Base-by-base conservation (phyloP, 805 yeast genomes). In the Scheffersomyces amazonensis region DNA sequence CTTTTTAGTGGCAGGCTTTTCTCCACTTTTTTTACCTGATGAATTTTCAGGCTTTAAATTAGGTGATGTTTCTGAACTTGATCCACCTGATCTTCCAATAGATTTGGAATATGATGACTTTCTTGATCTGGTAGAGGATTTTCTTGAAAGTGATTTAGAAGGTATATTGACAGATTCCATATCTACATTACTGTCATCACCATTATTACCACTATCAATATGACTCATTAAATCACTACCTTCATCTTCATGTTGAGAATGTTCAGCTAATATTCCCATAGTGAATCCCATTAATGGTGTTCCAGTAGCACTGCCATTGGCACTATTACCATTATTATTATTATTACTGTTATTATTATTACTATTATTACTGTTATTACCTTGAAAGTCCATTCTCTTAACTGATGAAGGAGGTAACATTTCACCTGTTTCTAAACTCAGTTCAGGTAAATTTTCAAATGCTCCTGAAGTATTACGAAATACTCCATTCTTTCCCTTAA, bases 1-100 rank as follows among this genome's bases (percentile, higher is more conserved):
- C 50, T 83, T 81, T 56, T 84, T 83, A 20, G 75, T 70, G 7
- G 63, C 38, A 20, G 58, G 56, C 37, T 56, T 54, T 37, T 56
- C 61, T 4, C 36, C 40, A 16, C 41, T 45, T 15, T 40, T 40
- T 10, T 35, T 40, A 27, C 17, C 15, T 13, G 27, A 24, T 8
- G 6, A 17, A 5, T 16, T 19, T 19, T 31, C 32, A 3, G 33
- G 34, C 16, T 32, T 27, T 16, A 49, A 32, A 16, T 45, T 43
- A 2, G 64, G 62, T 3, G 60, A 54, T 30, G 51, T 50, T n/a
- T 31, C 41, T 15, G 53, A 43, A 17, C 46, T 43, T 6, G 47
- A 43, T 13, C 48, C 38, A 10, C 23, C 16, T 5, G 42, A 30
- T 15, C 29, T 29, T 3, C 44, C 36, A 5, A 37, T 17, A 22